Conservation (phyloP, 768 basidiomycete genomes). For the Panellus pusillus region DNA sequence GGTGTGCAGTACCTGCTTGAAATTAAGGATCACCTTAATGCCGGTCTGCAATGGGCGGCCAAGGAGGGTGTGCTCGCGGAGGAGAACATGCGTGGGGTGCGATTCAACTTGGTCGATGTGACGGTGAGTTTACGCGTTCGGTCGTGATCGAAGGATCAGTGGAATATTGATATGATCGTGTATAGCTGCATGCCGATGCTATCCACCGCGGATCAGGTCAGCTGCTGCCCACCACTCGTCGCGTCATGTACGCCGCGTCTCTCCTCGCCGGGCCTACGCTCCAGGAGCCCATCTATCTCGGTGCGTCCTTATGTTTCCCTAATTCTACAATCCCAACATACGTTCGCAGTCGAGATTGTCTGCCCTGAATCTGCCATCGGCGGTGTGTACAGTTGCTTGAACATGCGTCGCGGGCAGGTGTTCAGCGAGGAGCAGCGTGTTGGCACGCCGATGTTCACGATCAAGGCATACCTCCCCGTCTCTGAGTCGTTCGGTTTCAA, state of each 20-base stretch:
- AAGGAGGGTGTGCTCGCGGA: slow-evolving; percentile 96
- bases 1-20: slow-evolving; percentile 98
- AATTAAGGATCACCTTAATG: slow-evolving; percentile 99
- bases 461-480: slow-evolving; percentile 95
- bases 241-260: slow-evolving; percentile 93
- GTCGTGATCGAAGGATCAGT: background rate
- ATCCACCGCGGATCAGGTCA: slow-evolving; percentile 99
- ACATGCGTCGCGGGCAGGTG: slow-evolving; percentile 97
- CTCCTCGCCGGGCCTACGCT: slow-evolving; percentile 87
- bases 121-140: slow-evolving; percentile 51
- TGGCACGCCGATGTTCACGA: slow-evolving; percentile 98
- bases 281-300: slow-evolving; percentile 95
- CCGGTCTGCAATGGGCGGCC: slow-evolving; percentile 99
- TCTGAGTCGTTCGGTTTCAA: slow-evolving; percentile 96
- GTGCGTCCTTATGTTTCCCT: slow-evolving; percentile 36
- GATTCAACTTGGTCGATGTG: slow-evolving; percentile 94
- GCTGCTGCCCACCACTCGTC: slow-evolving; percentile 94
- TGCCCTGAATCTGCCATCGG: slow-evolving; percentile 96
- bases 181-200: slow-evolving; percentile 90
- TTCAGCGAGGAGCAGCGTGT: slow-evolving; percentile 95
- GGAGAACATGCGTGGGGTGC: slow-evolving; percentile 98
- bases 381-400: slow-evolving; percentile 90
- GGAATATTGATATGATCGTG: no score
- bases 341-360: slow-evolving; percentile 88
- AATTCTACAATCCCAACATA: no score